Base-by-base conservation (phyloP, 306 rosid species). In the Vigna hirtella region DNA sequence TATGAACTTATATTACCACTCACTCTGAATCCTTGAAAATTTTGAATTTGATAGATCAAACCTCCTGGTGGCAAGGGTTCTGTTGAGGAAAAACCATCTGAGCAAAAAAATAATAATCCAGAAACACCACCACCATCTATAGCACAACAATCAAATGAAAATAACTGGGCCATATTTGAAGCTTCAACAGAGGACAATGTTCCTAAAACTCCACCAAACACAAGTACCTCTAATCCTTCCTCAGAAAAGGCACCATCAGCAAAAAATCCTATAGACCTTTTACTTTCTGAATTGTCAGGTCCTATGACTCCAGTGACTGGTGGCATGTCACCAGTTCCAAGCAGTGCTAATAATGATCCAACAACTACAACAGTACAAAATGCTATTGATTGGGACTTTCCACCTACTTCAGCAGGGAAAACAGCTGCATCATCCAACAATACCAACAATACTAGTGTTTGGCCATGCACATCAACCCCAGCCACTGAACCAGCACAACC, bases 281-380 rank as follows among this genome's bases (percentile, higher is more conserved):
- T 93, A 78, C 85, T 95, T 64, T 64, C 82, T 28, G 97, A 83
- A 51, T 83, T 89, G 81, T 85, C 93, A 30, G 83, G 80, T 28
- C 90, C 94, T 49, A 72, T 85, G 48, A 6, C 56, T 77, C 62
- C 83, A 51, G 73, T 62, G 3, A 76, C 63, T 36, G 40, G 73
- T 34, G 86, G 32, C 48, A 20, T 28, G 63, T 36, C 78, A 74
- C 81, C 74, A 74, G 77, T 73, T 32, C 70, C 86, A 68, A 22
- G 18, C n/a, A 73, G 59, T 59, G 72, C 9, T 16, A 78, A 47
- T n/a, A 77, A 34, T 70, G 74, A 69, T 77, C 77, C 76, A 24
- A 74, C 89, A 79, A 61, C 77, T 36, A 24, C 72, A 50, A 79
- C 74, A 0, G 47, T 26, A 83, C 85, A 82, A 65, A 74, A 64